These are phyloP conservation scores for Russula earlei DNA, from an alignment of 768 basidiomycete genomes.

Conservation along the genomic window DNA sequence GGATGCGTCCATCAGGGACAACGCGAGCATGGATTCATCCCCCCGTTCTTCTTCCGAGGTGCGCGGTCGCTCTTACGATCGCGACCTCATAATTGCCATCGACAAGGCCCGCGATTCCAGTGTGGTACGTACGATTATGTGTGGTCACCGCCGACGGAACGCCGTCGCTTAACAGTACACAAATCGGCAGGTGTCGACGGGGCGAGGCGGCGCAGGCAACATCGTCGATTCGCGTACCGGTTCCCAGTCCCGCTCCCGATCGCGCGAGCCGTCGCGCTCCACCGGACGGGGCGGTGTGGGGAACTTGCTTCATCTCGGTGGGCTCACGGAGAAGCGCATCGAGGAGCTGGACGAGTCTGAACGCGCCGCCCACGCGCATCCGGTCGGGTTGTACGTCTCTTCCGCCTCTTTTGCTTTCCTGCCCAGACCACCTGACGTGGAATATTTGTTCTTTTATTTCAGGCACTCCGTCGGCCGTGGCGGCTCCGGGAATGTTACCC, in stretches of 20 bases:
- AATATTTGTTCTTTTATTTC: slow-evolving; percentile 4
- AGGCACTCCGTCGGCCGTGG: slow-evolving; percentile 62
- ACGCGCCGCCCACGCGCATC: slow-evolving; percentile 24
- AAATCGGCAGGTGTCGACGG: slow-evolving; percentile 28
- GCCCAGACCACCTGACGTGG: neutral
- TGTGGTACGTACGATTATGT: slow-evolving; percentile 8
- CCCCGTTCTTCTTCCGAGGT: slow-evolving; percentile 8
- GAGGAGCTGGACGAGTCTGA: slow-evolving; percentile 31
- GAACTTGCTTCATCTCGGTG: slow-evolving; percentile 39
- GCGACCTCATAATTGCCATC: slow-evolving; percentile 22
- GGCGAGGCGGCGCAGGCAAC: slow-evolving; percentile 60
- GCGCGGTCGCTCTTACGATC: slow-evolving; percentile 23
- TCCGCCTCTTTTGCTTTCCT: neutral
- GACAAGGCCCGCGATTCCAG: neutral
- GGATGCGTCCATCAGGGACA: slow-evolving; percentile 27
- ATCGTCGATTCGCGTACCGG: slow-evolving; percentile 25
- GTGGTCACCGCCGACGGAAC: too few species aligned
- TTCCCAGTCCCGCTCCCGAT: slow-evolving; percentile 43
- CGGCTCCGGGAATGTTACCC: slow-evolving; percentile 51
- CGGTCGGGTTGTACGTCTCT: slow-evolving; percentile 33
- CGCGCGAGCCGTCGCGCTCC: slow-evolving; percentile 39
- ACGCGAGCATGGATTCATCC: neutral
- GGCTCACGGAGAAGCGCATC: slow-evolving; percentile 17
- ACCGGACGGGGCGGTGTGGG: slow-evolving; percentile 58
- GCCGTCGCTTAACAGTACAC: neutral